phyloP scores from a whole-genome alignment of 345 rosid genomes.

The Mangifera indica region DNA sequence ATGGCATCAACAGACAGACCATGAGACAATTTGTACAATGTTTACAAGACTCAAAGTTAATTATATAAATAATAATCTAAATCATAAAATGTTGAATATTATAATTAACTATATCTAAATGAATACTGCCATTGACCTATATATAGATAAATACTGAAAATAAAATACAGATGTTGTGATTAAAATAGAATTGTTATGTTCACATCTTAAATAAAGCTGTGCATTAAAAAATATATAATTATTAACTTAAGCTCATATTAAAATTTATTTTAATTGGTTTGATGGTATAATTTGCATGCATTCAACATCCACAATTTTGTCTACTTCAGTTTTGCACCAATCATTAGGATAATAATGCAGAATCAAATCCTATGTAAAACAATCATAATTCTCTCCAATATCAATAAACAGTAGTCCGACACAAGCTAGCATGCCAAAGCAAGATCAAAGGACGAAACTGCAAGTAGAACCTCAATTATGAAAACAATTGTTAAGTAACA shows the following conservation, averaged over 20 bases:
- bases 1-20: background rate
- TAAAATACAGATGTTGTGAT: too few relatives aligned
- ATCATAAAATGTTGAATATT: background rate
- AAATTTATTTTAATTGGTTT: background rate
- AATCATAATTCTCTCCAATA: background rate
- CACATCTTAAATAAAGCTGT: background rate
- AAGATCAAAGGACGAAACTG: background rate
- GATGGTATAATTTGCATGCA: background rate
- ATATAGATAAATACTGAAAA: too few relatives aligned
- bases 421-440: background rate
- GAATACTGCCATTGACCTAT: too few relatives aligned
- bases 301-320: background rate
- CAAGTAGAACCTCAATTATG: background rate
- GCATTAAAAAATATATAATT: too few relatives aligned
- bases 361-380: background rate
- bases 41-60: background rate
- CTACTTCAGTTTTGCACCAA: background rate
- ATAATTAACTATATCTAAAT: too few relatives aligned
- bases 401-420: background rate
- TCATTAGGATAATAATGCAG: background rate
- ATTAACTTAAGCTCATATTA: too few relatives aligned
- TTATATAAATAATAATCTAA: background rate
- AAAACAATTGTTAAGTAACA: background rate
- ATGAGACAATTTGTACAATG: background rate
- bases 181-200: background rate